Conservation (phyloP, 1,139 yeast species). For the Pichia sp. region DNA sequence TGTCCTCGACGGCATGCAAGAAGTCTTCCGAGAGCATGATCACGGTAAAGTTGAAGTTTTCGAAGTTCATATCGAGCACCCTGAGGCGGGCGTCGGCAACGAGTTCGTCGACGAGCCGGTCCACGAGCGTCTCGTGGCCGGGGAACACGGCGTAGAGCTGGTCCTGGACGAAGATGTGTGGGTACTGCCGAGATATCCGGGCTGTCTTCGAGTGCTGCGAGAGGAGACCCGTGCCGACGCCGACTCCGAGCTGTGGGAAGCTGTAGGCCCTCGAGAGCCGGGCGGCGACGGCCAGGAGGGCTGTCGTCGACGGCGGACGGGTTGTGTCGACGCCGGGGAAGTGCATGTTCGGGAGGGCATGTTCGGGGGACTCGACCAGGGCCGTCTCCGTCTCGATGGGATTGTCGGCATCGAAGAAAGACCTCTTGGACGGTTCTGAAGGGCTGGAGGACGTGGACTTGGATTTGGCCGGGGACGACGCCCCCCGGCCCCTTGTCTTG, state of each 20-base stretch:
- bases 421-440: slow-evolving; percentile 1
- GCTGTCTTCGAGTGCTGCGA: slow-evolving; percentile 15
- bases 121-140: slow-evolving; percentile 40
- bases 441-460: background rate
- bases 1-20: slow-evolving; percentile 23
- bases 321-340: slow-evolving; percentile 9
- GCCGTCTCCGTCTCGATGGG: background rate
- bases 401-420: slow-evolving; percentile 10
- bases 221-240: slow-evolving; percentile 4
- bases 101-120: slow-evolving; percentile 35
- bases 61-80: slow-evolving; percentile 33
- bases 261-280: slow-evolving; percentile 4
- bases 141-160: slow-evolving; percentile 29
- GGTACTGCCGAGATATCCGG: slow-evolving; percentile 27
- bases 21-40: slow-evolving; percentile 35
- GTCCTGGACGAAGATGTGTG: slow-evolving; percentile 34
- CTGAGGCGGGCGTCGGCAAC: slow-evolving; percentile 32
- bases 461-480: background rate
- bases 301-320: background rate
- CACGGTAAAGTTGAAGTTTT: slow-evolving; percentile 35
- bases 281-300: slow-evolving; percentile 1
- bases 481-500: background rate
- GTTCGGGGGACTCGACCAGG: background rate
- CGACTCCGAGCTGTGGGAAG: slow-evolving; percentile 12
- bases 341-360: background rate